phyloP scores from a whole-genome alignment of 352 stramenopile genomes.

The Aphanomyces euteiches region DNA sequence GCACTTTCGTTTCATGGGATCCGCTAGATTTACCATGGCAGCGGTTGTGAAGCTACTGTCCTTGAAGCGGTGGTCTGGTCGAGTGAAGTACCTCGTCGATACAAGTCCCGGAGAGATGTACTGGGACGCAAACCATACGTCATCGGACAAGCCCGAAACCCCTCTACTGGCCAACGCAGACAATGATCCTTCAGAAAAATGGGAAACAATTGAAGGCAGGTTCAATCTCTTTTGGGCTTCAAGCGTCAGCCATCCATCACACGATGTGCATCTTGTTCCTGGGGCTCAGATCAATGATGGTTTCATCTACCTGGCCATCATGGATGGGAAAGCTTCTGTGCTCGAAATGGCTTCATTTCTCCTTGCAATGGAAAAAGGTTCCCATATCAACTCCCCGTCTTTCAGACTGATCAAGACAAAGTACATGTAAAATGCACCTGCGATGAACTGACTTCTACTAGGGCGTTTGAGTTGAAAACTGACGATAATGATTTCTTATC shows the following conservation, averaged over 20 bases:
- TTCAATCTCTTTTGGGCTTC: slow-evolving; percentile 65
- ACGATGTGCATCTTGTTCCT: slow-evolving; percentile 47
- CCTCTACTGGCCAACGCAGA: background rate
- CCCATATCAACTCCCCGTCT: slow-evolving; percentile 40
- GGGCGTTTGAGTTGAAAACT: slow-evolving; percentile 47
- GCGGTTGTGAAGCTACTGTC: slow-evolving; percentile 59
- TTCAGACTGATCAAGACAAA: slow-evolving; percentile 54
- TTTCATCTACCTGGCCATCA: slow-evolving; percentile 56
- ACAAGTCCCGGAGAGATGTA: slow-evolving; percentile 14
- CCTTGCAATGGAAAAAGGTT: slow-evolving; percentile 50
- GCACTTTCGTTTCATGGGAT: slow-evolving; percentile 57
- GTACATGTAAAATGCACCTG: background rate
- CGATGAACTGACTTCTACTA: slow-evolving; percentile 1
- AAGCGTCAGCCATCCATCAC: slow-evolving; percentile 50
- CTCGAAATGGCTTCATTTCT: slow-evolving; percentile 40
- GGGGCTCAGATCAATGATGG: slow-evolving; percentile 49
- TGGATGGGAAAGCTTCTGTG: slow-evolving; percentile 36
- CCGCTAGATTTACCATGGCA: slow-evolving; percentile 58
- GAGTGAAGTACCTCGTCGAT: slow-evolving; percentile 41
- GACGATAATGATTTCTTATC: slow-evolving; percentile 47
- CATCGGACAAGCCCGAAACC: background rate
- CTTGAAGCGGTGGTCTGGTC: slow-evolving; percentile 43
- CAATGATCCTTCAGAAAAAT: slow-evolving; percentile 34
- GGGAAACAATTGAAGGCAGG: slow-evolving; percentile 41
- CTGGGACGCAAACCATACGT: slow-evolving; percentile 26